Evolutionary conservation across 2,329 filamentous ascomycete species (phyloP).

Genomic region (Fusarium scirpi): DNA sequence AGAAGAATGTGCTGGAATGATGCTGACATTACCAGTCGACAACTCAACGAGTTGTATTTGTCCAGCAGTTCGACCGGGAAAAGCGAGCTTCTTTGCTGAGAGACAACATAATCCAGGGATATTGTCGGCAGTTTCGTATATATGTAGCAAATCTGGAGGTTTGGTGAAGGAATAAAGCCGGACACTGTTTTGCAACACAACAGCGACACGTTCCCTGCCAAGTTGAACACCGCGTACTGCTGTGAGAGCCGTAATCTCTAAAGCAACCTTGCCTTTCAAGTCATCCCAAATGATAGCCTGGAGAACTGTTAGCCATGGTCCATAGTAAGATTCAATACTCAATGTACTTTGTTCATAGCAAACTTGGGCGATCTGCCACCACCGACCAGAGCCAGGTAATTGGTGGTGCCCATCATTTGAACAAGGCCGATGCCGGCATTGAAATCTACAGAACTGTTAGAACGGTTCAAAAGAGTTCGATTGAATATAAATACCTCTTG

Average conservation of each 20-base stretch:
- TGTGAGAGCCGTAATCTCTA: conserved; percentile 85
- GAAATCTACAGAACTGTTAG: conserved; percentile 67
- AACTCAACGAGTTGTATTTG: conserved; percentile 91
- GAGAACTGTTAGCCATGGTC: conserved; percentile 11
- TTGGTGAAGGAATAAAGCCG: conserved; percentile 84
- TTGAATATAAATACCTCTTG: conserved; percentile 54
- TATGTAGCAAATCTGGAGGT: conserved; percentile 75
- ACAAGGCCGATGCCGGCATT: conserved; percentile 84
- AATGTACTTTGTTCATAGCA: conserved; percentile 80
- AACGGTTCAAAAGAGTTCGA: background rate
- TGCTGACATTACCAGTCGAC: conserved; percentile 83
- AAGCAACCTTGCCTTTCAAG: conserved; percentile 75
- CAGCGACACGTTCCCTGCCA: conserved; percentile 79
- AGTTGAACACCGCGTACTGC: conserved; percentile 84
- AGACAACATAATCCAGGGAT: conserved; percentile 83
- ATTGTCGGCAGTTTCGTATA: conserved; percentile 90
- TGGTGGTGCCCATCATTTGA: conserved; percentile 87
- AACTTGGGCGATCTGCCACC: conserved; percentile 89
- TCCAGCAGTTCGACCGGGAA: conserved; percentile 87
- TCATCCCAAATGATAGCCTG: conserved; percentile 94
- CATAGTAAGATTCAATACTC: background rate
- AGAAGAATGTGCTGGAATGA: conserved; percentile 90
- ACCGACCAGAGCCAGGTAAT: conserved; percentile 90
- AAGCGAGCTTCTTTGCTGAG: conserved; percentile 78
- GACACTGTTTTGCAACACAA: conserved; percentile 84